Evolutionary conservation across 108 stramenopile species (phyloP).

Genomic region (Cyclotella cryptica): DNA sequence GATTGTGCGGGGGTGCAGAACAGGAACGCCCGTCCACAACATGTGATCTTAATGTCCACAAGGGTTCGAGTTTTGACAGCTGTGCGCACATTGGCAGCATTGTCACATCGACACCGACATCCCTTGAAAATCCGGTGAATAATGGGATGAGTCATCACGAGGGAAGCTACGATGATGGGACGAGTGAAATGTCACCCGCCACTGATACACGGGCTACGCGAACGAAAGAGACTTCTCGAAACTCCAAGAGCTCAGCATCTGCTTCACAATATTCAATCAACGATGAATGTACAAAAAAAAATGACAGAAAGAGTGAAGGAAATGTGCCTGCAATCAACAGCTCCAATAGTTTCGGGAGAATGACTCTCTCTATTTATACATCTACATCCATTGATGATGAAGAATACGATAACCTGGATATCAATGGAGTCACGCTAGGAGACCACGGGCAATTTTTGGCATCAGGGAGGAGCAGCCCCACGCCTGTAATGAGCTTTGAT

Average conservation of each 20-base stretch:
- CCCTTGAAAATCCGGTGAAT: too few relatives aligned
- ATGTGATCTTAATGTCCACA: neutral
- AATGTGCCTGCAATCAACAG: neutral
- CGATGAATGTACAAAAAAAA: neutral
- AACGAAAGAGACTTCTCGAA: too few relatives aligned
- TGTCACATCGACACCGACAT: too few relatives aligned
- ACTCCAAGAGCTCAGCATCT: too few relatives aligned
- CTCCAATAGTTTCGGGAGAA: neutral
- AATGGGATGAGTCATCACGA: too few relatives aligned
- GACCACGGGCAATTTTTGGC: neutral
- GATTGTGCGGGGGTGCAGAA: slow-evolving; percentile 6
- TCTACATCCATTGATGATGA: slow-evolving; percentile 10
- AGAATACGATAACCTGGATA: slow-evolving; percentile 18
- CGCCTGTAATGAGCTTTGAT: slow-evolving; percentile 51
- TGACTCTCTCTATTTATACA: neutral
- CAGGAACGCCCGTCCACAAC: neutral
- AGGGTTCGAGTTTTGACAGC: too few relatives aligned
- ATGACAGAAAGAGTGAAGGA: neutral
- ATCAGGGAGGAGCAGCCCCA: slow-evolving; percentile 30
- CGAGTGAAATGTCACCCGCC: too few relatives aligned
- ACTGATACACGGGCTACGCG: too few relatives aligned
- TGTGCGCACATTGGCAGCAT: too few relatives aligned
- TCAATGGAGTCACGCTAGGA: slow-evolving; percentile 1
- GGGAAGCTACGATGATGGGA: too few relatives aligned
- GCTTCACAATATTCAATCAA: neutral